These are phyloP conservation scores for Boletus vermiculosoides DNA, from an alignment of 768 basidiomycete species.

Conservation along the genomic window DNA sequence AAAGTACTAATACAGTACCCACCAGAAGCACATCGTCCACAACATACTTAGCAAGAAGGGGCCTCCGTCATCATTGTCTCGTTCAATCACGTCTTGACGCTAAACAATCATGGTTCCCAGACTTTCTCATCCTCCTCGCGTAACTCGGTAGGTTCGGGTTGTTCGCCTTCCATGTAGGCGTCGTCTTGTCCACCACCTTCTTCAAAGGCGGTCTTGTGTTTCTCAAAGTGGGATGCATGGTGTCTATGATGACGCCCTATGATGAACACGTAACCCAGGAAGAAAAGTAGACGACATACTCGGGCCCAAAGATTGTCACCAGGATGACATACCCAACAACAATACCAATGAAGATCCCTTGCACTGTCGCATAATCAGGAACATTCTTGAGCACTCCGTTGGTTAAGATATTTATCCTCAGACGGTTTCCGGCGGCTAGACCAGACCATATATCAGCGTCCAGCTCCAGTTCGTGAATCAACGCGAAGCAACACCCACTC, in stretches of 20 bases:
- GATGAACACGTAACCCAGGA: background rate
- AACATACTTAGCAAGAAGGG: too few relatives aligned
- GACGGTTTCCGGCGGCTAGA: conserved; percentile 55
- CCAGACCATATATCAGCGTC: background rate
- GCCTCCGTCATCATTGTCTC: background rate
- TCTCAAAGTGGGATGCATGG: conserved; percentile 82
- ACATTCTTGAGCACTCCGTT: conserved; percentile 39
- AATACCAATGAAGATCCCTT: conserved; percentile 85
- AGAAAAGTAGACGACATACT: conserved; percentile 43
- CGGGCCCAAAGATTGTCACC: conserved; percentile 76
- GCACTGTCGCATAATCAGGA: conserved; percentile 61
- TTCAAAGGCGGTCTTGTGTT: conserved; percentile 75
- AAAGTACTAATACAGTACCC: background rate
- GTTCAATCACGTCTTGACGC: background rate
- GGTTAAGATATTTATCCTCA: conserved; percentile 48
- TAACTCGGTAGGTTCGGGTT: background rate
- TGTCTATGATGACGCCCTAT: conserved; percentile 40
- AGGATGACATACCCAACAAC: conserved; percentile 76
- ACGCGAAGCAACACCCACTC: conserved; percentile 11
- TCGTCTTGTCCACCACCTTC: conserved; percentile 64
- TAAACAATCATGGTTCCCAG: conserved; percentile 12
- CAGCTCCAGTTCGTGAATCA: background rate
- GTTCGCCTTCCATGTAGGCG: conserved; percentile 32
- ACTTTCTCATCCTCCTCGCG: conserved; percentile 23
- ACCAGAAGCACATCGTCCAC: background rate